phyloP scores from a whole-genome alignment of 192 early-diverging fungal species.

The Dissophora ornata region DNA sequence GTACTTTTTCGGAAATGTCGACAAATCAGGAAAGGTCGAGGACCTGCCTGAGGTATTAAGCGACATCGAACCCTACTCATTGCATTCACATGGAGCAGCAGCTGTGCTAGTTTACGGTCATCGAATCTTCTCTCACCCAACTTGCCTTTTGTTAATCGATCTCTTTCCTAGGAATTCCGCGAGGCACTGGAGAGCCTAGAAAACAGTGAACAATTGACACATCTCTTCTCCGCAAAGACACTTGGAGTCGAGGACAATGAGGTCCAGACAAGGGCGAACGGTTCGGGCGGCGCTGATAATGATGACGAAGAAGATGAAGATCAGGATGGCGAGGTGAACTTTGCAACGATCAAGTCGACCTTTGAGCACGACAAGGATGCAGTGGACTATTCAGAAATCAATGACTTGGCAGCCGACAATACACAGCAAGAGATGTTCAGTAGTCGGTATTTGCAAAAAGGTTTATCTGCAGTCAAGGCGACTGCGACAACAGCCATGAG shows the following conservation, averaged over 20 bases:
- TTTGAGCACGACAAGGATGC: constrained; percentile 76
- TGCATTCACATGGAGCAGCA: constrained; percentile 38
- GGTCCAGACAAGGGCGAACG: constrained; percentile 50
- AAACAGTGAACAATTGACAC: constrained; percentile 62
- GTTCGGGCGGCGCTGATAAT: constrained; percentile 57
- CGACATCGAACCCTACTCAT: constrained; percentile 15
- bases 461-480: constrained; percentile 47
- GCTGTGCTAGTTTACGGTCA: too few species aligned
- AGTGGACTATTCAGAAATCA: constrained; percentile 85
- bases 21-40: constrained; percentile 84
- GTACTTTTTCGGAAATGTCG: constrained; percentile 92
- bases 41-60: constrained; percentile 63
- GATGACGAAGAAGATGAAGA: constrained; percentile 60
- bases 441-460: constrained; percentile 57
- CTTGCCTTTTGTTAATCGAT: too few species aligned
- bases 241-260: constrained; percentile 65
- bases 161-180: constrained; percentile 62
- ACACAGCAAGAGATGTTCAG: constrained; percentile 69
- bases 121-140: too few species aligned
- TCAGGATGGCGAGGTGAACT: constrained; percentile 44
- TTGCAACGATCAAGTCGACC: constrained; percentile 45
- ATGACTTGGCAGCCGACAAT: constrained; percentile 73
- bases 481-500: constrained; percentile 47
- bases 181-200: constrained; percentile 63
- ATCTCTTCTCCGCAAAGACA: constrained; percentile 61